A percentile compares a stretch with the other conserved stretches of the same genome.
Evolutionary conservation across 139 green algal species (phyloP).

Genomic region (Volvox reticuliferus): DNA sequence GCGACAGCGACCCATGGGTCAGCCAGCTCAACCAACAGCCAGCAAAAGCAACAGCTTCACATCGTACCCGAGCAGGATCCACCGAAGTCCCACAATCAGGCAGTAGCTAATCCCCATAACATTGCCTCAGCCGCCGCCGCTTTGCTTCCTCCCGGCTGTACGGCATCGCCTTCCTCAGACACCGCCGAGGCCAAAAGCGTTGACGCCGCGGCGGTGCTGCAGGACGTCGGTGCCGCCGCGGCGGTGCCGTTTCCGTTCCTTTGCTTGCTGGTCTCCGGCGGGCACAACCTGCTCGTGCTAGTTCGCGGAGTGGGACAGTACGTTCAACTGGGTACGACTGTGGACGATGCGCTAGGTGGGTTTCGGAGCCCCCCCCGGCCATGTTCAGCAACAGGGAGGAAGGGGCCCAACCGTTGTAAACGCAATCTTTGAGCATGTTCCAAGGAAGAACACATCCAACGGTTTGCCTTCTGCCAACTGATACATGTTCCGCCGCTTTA

Average conservation of each 20-base stretch:
- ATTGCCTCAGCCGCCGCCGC: too few relatives aligned
- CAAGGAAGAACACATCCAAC: too few relatives aligned
- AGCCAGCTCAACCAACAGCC: background rate
- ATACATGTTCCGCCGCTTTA: too few relatives aligned
- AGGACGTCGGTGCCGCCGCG: background rate
- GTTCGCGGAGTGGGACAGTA: slow-evolving; percentile 91
- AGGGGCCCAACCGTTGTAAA: too few relatives aligned
- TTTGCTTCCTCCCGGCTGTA: too few relatives aligned
- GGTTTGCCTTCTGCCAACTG: too few relatives aligned
- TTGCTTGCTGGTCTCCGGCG: slow-evolving; percentile 92
- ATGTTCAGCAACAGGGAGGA: too few relatives aligned
- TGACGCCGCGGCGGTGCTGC: slow-evolving; percentile 16
- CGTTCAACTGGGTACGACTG: slow-evolving; percentile 89
- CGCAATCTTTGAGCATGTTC: too few relatives aligned
- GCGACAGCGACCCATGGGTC: slow-evolving; percentile 9
- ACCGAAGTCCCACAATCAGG: background rate
- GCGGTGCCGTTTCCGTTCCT: slow-evolving; percentile 91
- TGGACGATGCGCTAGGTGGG: slow-evolving; percentile 95
- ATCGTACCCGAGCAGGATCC: background rate
- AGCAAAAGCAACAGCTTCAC: slow-evolving; percentile 23
- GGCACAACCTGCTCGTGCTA: slow-evolving; percentile 96
- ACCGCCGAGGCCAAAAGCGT: background rate
- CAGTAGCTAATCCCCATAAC: too few relatives aligned
- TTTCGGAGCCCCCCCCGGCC: background rate
- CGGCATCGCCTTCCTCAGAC: too few relatives aligned